A percentile compares a stretch with the other conserved stretches of the same genome.
phyloP scores from a whole-genome alignment of 139 green algal species.

The Closterium sp. region DNA sequence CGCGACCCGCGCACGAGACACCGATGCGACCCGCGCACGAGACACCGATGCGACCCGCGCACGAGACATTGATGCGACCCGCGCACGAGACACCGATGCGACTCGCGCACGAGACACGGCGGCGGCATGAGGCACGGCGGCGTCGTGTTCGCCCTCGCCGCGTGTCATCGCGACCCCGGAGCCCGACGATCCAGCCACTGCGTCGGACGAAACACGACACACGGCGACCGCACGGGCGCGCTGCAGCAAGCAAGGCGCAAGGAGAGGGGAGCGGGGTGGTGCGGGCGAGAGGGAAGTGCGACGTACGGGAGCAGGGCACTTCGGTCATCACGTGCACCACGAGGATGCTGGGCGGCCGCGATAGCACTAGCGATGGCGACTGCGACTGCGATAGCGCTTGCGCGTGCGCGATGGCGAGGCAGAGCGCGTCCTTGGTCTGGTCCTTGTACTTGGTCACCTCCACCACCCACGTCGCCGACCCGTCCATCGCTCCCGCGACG shows the following conservation, averaged over 20 bases:
- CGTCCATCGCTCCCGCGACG: background rate
- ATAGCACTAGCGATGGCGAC: no score
- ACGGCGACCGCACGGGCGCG: background rate
- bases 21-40: no score
- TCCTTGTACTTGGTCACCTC: background rate
- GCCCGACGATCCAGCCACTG: no score
- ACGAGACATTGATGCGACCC: no score
- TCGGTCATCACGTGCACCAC: background rate
- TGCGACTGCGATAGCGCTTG: background rate
- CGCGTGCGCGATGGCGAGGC: background rate
- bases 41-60: no score
- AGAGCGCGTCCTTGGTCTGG: background rate
- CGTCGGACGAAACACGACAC: no score
- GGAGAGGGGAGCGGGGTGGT: background rate
- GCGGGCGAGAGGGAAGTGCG: background rate
- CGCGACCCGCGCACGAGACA: no score
- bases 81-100: no score
- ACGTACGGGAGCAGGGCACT: background rate
- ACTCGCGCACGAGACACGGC: no score
- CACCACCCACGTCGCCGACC: background rate
- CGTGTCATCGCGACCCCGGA: background rate
- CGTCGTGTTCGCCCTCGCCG: background rate
- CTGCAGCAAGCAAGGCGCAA: background rate
- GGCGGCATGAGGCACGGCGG: background rate
- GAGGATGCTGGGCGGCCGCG: background rate